Conservation (phyloP, 495 filamentous ascomycete genomes). For the Podospora australis region DNA sequence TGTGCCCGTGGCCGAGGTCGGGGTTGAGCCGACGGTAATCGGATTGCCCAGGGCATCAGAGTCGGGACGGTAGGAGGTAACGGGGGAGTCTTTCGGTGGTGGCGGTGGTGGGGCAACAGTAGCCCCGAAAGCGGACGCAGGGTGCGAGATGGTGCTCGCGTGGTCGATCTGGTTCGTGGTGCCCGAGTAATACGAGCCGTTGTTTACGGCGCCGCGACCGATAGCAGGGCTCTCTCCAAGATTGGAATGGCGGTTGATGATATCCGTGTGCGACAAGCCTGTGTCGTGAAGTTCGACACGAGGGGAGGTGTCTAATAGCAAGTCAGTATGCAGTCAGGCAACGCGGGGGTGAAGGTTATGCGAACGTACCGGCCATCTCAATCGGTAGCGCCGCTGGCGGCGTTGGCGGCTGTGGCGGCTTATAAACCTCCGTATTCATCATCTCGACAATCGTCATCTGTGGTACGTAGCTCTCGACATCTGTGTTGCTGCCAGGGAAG, state of each 20-base stretch:
- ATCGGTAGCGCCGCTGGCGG: too few relatives aligned
- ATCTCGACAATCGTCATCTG: slow-evolving; percentile 30
- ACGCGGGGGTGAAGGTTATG: background rate
- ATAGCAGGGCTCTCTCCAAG: slow-evolving; percentile 10
- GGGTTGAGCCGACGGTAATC: background rate
- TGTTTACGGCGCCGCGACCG: slow-evolving; percentile 9
- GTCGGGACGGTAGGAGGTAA: slow-evolving; percentile 21
- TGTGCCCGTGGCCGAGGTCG: background rate
- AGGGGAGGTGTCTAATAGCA: slow-evolving; percentile 24
- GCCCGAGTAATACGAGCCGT: slow-evolving; percentile 11
- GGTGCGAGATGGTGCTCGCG: slow-evolving; percentile 13
- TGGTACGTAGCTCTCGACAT: slow-evolving; percentile 20
- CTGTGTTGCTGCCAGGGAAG: slow-evolving; percentile 10
- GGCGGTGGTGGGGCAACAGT: slow-evolving; percentile 1
- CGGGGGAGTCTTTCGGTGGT: slow-evolving; percentile 1
- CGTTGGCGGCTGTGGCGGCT: slow-evolving; percentile 31
- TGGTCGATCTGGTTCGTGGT: slow-evolving; percentile 24
- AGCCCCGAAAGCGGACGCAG: slow-evolving; percentile 17
- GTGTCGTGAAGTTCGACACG: slow-evolving; percentile 32
- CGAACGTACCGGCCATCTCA: slow-evolving; percentile 38
- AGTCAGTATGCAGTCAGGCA: background rate
- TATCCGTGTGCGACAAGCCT: slow-evolving; percentile 16
- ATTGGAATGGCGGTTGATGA: slow-evolving; percentile 24
- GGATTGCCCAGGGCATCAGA: slow-evolving; percentile 24
- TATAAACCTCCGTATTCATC: slow-evolving; percentile 27